Base-by-base conservation (phyloP, 352 stramenopile genomes). In the Globisporangium canariense region DNA sequence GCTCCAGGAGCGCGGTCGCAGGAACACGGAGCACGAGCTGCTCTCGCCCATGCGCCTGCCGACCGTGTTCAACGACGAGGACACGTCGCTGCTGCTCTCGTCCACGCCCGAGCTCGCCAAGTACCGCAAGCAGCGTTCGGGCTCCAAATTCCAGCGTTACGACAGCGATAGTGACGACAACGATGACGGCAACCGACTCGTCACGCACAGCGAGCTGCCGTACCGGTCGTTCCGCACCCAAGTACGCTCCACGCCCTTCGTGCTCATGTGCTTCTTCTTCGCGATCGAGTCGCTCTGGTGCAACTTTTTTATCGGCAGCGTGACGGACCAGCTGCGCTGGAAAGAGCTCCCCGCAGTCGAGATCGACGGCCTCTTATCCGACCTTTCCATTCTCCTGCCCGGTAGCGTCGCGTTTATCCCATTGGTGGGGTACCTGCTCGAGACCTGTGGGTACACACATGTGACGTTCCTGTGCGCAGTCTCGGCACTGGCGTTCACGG, bases 231-330 rank as follows among this genome's bases (percentile, higher is more conserved):
- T 95, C 70, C 58, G 66, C 34, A 79, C 75, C 25, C 80, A 94
- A 53, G 68, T 91, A 45, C 61, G 74, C 22, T 93, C 79, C 45
- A 75, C 70, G 43, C 73, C 78, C 57, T 95, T 92, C 70, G 25
- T 93, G 56, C 71, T 90, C 32, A 79, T 91, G 34, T 69, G 74
- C n/a, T 72, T 88, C 47, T 86, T 90, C 66, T 94, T 95, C 60
- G 74, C 83, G 0, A 74, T 93, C 40, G 69, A 80, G 45, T 79
- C 74, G n/a, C 83, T 95, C 50, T 93, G 80, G 70, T 91, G 83
- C 61, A 94, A 95, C 64, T 93, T 93, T 65, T 94, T 92, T 64
- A 69, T 96, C 41, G 86, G 81, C 52, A 90, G 75, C 45, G 69
- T 94, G 11, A 86, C 74, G 11, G 71, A 68, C 40, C 73, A 90